Evolutionary conservation across 768 basidiomycete species (phyloP), one percentile per base, ranked within the genome.

Genomic region (Rhizopogon salebrosus): DNA sequence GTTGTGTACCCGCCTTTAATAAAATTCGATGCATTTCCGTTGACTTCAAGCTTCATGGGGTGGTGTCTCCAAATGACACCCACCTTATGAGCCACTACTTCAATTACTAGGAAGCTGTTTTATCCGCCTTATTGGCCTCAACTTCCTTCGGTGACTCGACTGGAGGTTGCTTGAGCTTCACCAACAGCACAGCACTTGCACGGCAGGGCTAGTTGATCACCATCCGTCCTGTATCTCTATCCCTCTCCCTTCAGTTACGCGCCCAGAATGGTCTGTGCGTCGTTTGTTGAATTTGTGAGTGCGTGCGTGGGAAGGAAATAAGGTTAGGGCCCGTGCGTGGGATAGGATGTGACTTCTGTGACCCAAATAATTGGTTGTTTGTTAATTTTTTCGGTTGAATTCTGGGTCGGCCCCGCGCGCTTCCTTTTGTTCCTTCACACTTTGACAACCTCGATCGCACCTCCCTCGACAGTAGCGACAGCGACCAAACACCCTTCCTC

Each of bases 261-360:
- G 5, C 8, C 13, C 18, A 31, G 14, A 46, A 34, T 46, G 45
- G 45, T 46, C 45, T 46, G 45, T 46, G 45, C 45, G 45, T 31
- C 31, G 45, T 46, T 46, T 46, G 49, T 50, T 51, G 50, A 65
- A 63, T 57, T 58, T 48, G 54, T 8, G 51, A 50, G 52, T 51
- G 52, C 58, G 63, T 63, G 65, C 70, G 72, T 61, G 62, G 60
- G 65, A 66, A 67, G 37, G 26, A 40, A 48, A 57, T 65, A 66
- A 69, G 67, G 70, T 70, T 70, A 71, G 66, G 75, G 75, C 71
- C 75, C 63, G 75, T 75, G 75, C 72, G 75, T 71, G 72, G 61
- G 72, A 71, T 63, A 9, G 0, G 0, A 46, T 42, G 69, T 67
- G 64, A 66, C 65, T 37, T 39, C 59, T 60, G 66, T 67, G 64